Conservation (phyloP, 352 stramenopile species). For the Pseudoperonospora humuli region DNA sequence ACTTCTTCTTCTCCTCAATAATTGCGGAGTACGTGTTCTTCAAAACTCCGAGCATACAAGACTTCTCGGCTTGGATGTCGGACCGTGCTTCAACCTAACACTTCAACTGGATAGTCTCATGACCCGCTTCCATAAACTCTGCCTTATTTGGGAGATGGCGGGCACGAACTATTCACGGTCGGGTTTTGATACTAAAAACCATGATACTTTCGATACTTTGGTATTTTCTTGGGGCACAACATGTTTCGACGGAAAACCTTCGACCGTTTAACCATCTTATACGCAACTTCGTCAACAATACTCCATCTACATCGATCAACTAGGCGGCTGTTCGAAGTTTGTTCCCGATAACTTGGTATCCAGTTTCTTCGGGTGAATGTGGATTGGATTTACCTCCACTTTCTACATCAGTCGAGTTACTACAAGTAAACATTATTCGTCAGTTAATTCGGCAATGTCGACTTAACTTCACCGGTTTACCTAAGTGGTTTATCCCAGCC, state of each 20-base stretch:
- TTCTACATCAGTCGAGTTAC: neutral
- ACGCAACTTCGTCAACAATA: neutral
- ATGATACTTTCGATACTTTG: neutral
- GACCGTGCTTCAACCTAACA: neutral
- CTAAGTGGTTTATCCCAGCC: slow-evolving; percentile 4
- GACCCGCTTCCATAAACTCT: neutral
- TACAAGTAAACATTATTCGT: slow-evolving; percentile 6
- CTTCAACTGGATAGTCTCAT: neutral
- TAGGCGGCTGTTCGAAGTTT: neutral
- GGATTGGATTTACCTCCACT: neutral
- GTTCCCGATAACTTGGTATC: neutral
- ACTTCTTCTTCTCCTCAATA: neutral
- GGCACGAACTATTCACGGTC: neutral
- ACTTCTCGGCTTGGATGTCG: neutral
- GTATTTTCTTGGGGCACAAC: neutral
- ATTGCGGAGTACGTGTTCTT: neutral
- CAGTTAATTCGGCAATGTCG: slow-evolving; percentile 3
- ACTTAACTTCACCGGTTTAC: neutral
- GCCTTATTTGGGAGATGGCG: neutral
- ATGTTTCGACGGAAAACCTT: neutral
- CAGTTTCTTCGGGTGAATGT: neutral
- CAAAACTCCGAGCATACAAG: neutral
- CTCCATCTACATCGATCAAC: neutral
- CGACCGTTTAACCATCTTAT: neutral
- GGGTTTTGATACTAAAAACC: neutral